Evolutionary conservation across 2,329 filamentous ascomycete genomes (phyloP).

Genomic region (Colletotrichum sp.): DNA sequence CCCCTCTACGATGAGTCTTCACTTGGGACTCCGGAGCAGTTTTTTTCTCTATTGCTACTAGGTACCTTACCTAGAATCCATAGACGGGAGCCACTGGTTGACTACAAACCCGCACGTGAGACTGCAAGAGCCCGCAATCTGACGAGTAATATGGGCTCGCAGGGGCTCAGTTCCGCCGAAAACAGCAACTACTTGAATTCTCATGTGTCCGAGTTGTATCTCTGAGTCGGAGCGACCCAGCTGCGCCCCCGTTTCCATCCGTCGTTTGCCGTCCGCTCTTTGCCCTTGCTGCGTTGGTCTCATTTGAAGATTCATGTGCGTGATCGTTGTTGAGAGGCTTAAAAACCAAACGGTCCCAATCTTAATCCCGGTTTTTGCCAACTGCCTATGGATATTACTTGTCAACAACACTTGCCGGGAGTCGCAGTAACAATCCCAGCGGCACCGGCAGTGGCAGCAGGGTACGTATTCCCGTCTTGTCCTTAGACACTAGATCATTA

Average conservation of each 20-base stretch:
- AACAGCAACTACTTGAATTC: conserved; percentile 12
- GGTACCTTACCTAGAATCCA: neutral
- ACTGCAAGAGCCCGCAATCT: conserved; percentile 8
- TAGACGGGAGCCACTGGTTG: neutral
- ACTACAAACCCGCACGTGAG: conserved; percentile 1
- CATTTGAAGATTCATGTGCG: neutral
- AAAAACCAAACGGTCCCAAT: neutral
- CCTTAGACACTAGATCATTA: neutral
- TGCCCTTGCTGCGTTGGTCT: neutral
- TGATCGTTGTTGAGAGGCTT: neutral
- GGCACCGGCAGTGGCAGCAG: neutral
- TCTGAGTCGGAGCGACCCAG: neutral
- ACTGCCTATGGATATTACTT: neutral
- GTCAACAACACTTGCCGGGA: neutral
- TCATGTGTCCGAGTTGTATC: neutral
- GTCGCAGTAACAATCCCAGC: neutral
- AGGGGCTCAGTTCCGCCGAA: conserved; percentile 1
- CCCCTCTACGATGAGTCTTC: neutral
- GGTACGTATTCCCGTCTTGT: neutral
- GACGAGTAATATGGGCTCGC: conserved; percentile 15
- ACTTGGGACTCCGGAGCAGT: neutral
- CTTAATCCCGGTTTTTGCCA: neutral
- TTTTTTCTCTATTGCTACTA: neutral
- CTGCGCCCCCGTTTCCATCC: conserved; percentile 3
- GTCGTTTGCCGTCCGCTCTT: conserved; percentile 5